These are phyloP conservation scores for Calonectria fujianensis DNA, from an alignment of 2,329 filamentous ascomycete species.

Conservation along the genomic window DNA sequence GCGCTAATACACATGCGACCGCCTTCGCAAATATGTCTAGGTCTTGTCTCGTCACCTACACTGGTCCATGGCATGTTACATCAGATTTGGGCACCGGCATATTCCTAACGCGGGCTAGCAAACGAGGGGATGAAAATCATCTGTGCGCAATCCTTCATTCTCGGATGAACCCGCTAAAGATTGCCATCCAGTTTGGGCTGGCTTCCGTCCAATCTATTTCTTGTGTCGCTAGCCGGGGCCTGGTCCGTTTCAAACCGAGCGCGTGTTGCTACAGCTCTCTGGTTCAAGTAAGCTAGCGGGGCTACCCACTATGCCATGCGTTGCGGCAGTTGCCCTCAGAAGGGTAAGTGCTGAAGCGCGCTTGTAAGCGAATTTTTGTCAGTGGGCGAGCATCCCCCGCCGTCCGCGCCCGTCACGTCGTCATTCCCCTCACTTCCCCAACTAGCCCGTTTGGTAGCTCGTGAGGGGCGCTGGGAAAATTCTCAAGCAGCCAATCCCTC, in stretches of 20 bases:
- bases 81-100: not conserved
- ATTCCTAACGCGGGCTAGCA: not conserved
- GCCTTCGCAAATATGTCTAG: not conserved
- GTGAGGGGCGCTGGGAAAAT: conserved; percentile 28
- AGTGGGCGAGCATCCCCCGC: conserved; percentile 10
- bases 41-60: not conserved
- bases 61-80: not conserved
- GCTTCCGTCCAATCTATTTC: conserved; percentile 1
- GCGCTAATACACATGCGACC: not conserved
- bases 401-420: conserved; percentile 1
- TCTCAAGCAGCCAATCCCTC: conserved; percentile 47
- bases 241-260: conserved; percentile 20
- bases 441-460: conserved; percentile 18
- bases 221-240: not conserved
- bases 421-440: conserved; percentile 39
- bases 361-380: not conserved
- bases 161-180: not conserved
- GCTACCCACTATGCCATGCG: conserved; percentile 11
- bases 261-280: not conserved
- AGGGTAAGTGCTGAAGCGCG: not conserved
- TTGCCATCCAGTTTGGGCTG: not conserved
- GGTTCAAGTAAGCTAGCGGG: not conserved
- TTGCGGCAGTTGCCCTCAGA: conserved; percentile 6
- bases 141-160: not conserved
- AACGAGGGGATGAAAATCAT: not conserved